Conservation (phyloP, 2,329 filamentous ascomycete genomes). For the Trichoderma atroviride region DNA sequence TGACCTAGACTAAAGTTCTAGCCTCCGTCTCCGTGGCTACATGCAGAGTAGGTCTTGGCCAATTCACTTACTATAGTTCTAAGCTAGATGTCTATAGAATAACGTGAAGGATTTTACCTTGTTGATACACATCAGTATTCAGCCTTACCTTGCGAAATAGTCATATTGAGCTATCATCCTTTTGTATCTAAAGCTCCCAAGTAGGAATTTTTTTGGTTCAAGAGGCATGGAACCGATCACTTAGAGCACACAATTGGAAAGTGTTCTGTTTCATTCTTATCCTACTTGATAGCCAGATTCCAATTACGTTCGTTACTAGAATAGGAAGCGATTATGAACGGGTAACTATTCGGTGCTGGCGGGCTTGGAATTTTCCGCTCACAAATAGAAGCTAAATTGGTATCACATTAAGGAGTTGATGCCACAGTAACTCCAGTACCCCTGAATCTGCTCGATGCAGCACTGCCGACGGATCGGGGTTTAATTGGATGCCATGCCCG, state of each 20-base stretch:
- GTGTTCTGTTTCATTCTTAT: too few relatives aligned
- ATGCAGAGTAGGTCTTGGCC: not conserved
- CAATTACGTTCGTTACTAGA: not conserved
- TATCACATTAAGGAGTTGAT: not conserved
- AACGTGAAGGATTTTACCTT: not conserved
- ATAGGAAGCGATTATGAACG: not conserved
- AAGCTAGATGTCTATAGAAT: not conserved
- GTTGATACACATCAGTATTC: not conserved
- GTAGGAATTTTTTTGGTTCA: too few relatives aligned
- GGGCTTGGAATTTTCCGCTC: not conserved
- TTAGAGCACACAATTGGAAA: too few relatives aligned
- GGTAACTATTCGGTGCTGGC: not conserved
- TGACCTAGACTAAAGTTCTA: not conserved
- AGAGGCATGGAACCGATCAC: too few relatives aligned
- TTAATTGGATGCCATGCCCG: not conserved
- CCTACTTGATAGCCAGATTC: not conserved
- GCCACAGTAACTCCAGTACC: not conserved
- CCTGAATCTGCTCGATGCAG: not conserved
- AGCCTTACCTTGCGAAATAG: not conserved
- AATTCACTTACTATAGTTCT: not conserved
- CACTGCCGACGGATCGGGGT: not conserved
- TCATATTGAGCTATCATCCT: not conserved
- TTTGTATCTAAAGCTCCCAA: too few relatives aligned
- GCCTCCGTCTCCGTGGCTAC: too few relatives aligned
- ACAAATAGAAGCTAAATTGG: not conserved